These are phyloP conservation scores for Microdochium paspali DNA, from an alignment of 2,329 filamentous ascomycete genomes.

Conservation along the genomic window DNA sequence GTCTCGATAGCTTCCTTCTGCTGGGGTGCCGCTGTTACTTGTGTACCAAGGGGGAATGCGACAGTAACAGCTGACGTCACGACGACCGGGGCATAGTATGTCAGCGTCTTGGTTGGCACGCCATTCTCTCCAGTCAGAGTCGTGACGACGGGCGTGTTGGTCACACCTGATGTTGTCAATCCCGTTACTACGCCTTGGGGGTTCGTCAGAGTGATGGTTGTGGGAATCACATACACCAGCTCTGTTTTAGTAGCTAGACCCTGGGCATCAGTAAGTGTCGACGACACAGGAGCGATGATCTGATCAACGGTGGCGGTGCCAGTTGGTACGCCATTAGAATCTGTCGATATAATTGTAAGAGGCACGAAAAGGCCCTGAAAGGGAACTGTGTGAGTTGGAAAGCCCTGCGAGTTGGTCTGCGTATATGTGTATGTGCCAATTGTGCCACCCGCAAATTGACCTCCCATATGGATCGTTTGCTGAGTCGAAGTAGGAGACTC, in stretches of 20 bases:
- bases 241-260: not conserved
- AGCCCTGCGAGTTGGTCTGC: not conserved
- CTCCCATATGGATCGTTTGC: not conserved
- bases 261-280: slow-evolving; percentile 1
- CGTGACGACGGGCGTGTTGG: not conserved
- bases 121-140: not conserved
- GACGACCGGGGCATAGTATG: not conserved
- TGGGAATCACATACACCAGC: not conserved
- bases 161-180: not conserved
- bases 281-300: not conserved
- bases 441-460: not conserved
- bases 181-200: not conserved
- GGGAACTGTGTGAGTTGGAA: not conserved
- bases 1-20: not conserved
- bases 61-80: not conserved
- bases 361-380: not conserved
- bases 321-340: slow-evolving; percentile 2
- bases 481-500: not conserved
- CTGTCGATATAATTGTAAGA: not conserved
- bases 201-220: not conserved
- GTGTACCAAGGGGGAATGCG: not conserved
- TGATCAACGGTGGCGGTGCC: slow-evolving; percentile 1
- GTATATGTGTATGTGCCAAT: not conserved
- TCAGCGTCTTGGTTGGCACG: not conserved
- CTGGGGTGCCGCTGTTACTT: not conserved